Conservation (phyloP, 2,329 filamentous ascomycete species). For the Penicillium sp. region DNA sequence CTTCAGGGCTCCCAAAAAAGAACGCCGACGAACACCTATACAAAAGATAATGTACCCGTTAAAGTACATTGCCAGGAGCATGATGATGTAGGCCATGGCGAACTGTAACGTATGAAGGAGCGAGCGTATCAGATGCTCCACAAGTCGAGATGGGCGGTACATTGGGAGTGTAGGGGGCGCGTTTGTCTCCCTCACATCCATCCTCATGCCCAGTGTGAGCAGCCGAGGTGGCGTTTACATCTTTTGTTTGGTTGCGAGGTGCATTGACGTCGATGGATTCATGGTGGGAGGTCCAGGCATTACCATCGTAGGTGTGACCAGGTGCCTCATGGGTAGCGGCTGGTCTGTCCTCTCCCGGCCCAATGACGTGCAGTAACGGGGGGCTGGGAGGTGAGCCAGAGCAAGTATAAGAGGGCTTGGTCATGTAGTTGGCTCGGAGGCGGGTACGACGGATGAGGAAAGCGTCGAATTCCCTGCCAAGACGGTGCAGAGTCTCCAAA, state of each 20-base stretch:
- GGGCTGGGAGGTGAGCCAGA: no score
- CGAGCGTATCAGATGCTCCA: conserved; percentile 65
- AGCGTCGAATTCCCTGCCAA: conserved; percentile 68
- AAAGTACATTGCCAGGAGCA: conserved; percentile 65
- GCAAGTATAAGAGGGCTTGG: no score
- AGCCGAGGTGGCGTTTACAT: not conserved
- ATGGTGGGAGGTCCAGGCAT: not conserved
- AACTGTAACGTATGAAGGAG: conserved; percentile 68
- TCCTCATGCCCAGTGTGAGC: no score
- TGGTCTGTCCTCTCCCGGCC: no score
- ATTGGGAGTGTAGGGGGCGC: no score
- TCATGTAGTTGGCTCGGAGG: conserved; percentile 22
- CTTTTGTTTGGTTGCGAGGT: not conserved
- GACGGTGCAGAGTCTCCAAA: conserved; percentile 68
- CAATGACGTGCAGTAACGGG: no score
- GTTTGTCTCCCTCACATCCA: not conserved
- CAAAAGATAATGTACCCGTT: conserved; percentile 75
- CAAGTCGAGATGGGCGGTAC: conserved; percentile 56
- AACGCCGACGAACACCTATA: conserved; percentile 72
- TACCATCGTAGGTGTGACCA: no score
- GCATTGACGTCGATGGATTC: not conserved
- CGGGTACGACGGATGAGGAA: conserved; percentile 52
- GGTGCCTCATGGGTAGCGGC: no score
- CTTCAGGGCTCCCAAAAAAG: conserved; percentile 70
- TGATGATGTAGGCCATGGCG: conserved; percentile 72